Base-by-base conservation (phyloP, 1,284 basidiomycete species). In the Pseudozyma sp. region DNA sequence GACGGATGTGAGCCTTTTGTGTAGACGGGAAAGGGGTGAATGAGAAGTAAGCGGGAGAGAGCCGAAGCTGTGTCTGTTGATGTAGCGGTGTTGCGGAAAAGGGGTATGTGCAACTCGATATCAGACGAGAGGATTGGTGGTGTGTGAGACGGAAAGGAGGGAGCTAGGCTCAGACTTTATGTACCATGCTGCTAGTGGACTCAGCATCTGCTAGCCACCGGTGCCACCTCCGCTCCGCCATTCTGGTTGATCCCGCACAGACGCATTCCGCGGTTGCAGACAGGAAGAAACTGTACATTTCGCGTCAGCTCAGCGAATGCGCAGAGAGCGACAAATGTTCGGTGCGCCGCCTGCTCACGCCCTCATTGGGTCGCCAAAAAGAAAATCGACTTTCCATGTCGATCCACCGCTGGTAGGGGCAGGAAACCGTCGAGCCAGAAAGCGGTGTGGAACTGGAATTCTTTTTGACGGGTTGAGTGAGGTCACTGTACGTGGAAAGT, bases 101-200 rank as follows among this genome's bases (percentile, higher is more conserved):
- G 45, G 64, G 65, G 70, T 73, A 73, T 73, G 70, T 68, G 70
- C 70, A 65, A 68, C 65, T 58, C 46, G 53, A 53, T 30, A 31
- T 58, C 67, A 64, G 60, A 63, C 56, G 37, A 43, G 30, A 14
- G 6, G 39, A 50, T 51, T 62, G 69, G 37, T 66, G 54, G 39
- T 24, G 24, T 24, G 24, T 24, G 9, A 13, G 34, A 7, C 8
- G 30, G n/a, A 11, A 19, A 11, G 51, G 24, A n/a, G 4, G 10
- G 4, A 43, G 4, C 13, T 19, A 58, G 31, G 35, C 24, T 39
- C 30, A 45, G 49, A 14, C n/a, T 24, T 67, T 71, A 71, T 67
- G 68, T 71, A 71, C 47, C 59, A 53, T 49, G 17, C 17, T 29
- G 16, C 40, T 43, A 7, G 14, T 30, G 50, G 19, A 24, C 33